phyloP scores from a whole-genome alignment of 257 asterid species.

The Gynochthodes officinalis region DNA sequence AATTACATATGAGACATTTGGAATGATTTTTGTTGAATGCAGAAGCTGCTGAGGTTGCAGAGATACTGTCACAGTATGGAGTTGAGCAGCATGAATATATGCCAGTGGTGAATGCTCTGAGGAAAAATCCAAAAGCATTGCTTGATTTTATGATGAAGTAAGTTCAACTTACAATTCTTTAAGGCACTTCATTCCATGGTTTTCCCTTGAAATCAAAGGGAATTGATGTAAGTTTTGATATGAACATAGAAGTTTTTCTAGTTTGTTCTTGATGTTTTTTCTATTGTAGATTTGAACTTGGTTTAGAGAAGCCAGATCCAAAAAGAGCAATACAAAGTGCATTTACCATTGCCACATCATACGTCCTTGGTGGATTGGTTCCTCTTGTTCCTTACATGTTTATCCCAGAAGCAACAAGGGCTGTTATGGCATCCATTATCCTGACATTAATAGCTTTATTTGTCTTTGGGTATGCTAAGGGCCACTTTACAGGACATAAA shows the following conservation, averaged over 20 bases:
- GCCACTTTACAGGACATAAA: slow-evolving; percentile 66
- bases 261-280: background rate
- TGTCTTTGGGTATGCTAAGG: slow-evolving; percentile 81
- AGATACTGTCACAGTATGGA: slow-evolving; percentile 78
- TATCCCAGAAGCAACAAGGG: slow-evolving; percentile 50
- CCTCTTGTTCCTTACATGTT: slow-evolving; percentile 84
- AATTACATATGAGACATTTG: background rate
- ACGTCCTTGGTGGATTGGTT: slow-evolving; percentile 77
- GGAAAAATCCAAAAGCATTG: slow-evolving; percentile 95
- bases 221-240: background rate
- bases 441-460: slow-evolving; percentile 67
- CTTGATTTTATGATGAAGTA: slow-evolving; percentile 98
- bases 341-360: slow-evolving; percentile 69
- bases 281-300: slow-evolving; percentile 73
- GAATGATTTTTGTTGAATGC: slow-evolving; percentile 22
- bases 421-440: slow-evolving; percentile 63
- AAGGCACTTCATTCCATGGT: background rate
- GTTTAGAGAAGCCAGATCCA: slow-evolving; percentile 96
- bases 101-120: slow-evolving; percentile 81
- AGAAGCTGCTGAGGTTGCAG: slow-evolving; percentile 99
- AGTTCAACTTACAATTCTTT: slow-evolving; percentile 8
- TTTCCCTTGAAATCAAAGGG: too few species aligned
- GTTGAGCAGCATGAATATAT: slow-evolving; percentile 66
- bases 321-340: slow-evolving; percentile 87
- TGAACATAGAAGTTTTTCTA: background rate